Base-by-base conservation (phyloP, 805 yeast genomes). In the Lachancea fermentati region DNA sequence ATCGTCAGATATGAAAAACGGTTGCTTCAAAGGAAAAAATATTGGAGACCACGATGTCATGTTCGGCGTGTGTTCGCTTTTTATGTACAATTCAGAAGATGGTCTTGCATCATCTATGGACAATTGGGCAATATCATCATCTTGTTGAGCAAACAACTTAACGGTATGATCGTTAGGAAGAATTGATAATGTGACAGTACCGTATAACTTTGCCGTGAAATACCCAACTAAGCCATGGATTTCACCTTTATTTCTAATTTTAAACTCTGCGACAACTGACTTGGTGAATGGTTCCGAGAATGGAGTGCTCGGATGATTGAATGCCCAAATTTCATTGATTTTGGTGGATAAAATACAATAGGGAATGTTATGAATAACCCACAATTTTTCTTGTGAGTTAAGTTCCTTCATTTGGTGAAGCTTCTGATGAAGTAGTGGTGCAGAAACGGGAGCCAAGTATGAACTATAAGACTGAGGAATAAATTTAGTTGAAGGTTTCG, bases 221-320 rank as follows among this genome's bases (percentile, higher is more conserved):
- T 68, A 79, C 0, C 96, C 96, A 3, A 78, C 66, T 26, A 88
- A 57, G 0, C 91, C 96, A 57, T 86, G 89, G 2, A 85, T 58
- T 14, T 71, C 72, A 2, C 82, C 75, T 39, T 73, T 68, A 24
- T 71, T 61, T 12, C 68, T 66, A 4, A 75, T 66, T 36, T 65
- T 64, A 44, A 81, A 72, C 2, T 65, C 63, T 3, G 66, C 65
- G 11, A 63, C 62, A 2, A 56, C 44, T 19, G 42, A 50, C 34
- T 43, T 50, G 5, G 46, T 44, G 34, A 58, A 48, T n/a, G 42
- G 25, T 19, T 47, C 46, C 5, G 28, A 12, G 12, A 36, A 12
- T 30, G 16, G 16, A 12, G 28, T 15, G 41, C 15, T 17, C 1
- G 84, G 83, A 55, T 83, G 87, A 0, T 57, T 43, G 52, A 79